These are phyloP conservation scores for Isabelozyma rhagii DNA, from an alignment of 805 yeast species.

Conservation along the genomic window DNA sequence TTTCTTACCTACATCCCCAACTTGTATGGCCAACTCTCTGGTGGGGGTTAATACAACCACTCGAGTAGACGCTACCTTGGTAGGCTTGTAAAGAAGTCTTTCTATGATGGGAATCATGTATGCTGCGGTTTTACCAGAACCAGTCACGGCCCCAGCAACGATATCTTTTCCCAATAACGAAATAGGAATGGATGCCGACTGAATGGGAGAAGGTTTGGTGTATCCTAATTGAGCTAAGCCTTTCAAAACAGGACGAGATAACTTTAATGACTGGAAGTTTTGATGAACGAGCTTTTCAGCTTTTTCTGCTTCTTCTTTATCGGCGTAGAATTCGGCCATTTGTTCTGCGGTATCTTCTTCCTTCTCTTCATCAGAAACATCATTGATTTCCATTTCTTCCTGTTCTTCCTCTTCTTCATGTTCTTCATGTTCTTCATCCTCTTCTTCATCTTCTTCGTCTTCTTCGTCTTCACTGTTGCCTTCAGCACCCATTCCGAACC, in stretches of 20 bases:
- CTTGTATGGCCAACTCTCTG: conserved; percentile 97
- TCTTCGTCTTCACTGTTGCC: conserved; percentile 34
- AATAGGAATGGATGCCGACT: conserved; percentile 88
- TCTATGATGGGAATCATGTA: conserved; percentile 95
- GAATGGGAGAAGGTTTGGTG: conserved; percentile 89
- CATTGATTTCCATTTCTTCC: conserved; percentile 13
- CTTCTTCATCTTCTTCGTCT: conserved; percentile 26
- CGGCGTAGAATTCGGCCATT: conserved; percentile 76
- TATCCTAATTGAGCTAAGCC: conserved; percentile 82
- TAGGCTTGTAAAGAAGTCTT: conserved; percentile 84
- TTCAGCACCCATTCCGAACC: conserved; percentile 46
- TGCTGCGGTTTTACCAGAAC: conserved; percentile 99
- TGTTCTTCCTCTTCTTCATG: conserved; percentile 26
- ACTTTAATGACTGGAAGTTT: conserved; percentile 70
- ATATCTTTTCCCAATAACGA: conserved; percentile 92
- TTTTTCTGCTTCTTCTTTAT: conserved; percentile 42
- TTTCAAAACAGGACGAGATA: conserved; percentile 87
- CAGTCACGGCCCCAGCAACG: conserved; percentile 99
- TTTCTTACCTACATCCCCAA: conserved; percentile 86
- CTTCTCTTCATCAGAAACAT: conserved; percentile 19
- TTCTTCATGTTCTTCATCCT: conserved; percentile 27
- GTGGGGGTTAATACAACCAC: conserved; percentile 93
- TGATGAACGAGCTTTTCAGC: conserved; percentile 52
- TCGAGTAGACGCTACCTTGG: conserved; percentile 81
- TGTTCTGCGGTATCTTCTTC: conserved; percentile 75